A percentile compares a stretch with the other conserved stretches of the same genome.
phyloP scores from a whole-genome alignment of 306 rosid genomes.

The Fragaria iinumae region DNA sequence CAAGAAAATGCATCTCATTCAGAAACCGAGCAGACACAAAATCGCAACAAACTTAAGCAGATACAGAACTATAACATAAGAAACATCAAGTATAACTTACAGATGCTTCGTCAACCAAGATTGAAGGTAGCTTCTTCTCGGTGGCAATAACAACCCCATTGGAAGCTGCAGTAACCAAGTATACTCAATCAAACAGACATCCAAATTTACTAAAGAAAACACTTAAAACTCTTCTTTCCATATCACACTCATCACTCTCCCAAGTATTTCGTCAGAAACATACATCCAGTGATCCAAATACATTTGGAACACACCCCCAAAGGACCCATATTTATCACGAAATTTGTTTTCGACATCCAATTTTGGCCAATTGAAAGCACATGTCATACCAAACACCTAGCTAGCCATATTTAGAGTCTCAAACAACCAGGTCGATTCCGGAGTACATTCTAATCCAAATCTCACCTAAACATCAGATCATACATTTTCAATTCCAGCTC shows the following conservation, averaged over 20 bases:
- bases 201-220: neutral
- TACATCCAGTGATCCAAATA: too few species aligned
- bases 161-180: constrained; percentile 64
- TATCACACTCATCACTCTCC: neutral
- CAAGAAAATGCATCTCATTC: constrained; percentile 8
- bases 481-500: constrained; percentile 1
- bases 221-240: neutral
- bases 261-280: too few species aligned
- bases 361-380: neutral
- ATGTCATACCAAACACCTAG: neutral
- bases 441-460: neutral
- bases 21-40: neutral
- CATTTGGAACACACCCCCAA: neutral
- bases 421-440: neutral
- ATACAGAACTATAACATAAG: neutral
- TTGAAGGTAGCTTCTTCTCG: constrained; percentile 94
- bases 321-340: too few species aligned
- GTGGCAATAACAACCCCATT: constrained; percentile 96
- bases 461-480: neutral
- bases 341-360: neutral
- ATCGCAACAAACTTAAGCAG: neutral
- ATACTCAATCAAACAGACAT: neutral
- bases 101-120: constrained; percentile 89
- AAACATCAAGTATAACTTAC: constrained; percentile 42
- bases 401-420: neutral